phyloP scores from a whole-genome alignment of 257 asterid species.

The Nyctanthes arbortristis region DNA sequence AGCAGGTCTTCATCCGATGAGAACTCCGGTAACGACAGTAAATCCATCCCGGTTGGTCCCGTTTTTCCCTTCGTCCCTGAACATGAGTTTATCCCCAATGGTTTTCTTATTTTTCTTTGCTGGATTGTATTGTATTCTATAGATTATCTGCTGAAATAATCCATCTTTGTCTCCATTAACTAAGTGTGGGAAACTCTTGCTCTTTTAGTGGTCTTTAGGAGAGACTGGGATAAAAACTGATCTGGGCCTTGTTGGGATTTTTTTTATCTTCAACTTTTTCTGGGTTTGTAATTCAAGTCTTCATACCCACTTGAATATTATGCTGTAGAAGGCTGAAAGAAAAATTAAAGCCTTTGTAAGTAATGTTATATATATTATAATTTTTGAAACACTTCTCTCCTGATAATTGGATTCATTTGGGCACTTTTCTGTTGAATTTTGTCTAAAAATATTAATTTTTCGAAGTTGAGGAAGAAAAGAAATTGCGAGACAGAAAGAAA shows the following conservation, averaged over 20 bases:
- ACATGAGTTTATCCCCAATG: no score
- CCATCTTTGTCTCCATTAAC: slow-evolving; percentile 45
- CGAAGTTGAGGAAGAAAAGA: slow-evolving; percentile 34
- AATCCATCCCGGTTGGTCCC: no score
- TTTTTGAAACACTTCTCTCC: slow-evolving; percentile 26
- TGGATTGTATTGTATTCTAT: slow-evolving; percentile 59
- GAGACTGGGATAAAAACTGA: slow-evolving; percentile 39
- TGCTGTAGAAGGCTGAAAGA: slow-evolving; percentile 36
- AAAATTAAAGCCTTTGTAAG: slow-evolving; percentile 31
- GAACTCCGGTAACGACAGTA: no score
- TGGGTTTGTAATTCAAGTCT: slow-evolving; percentile 38
- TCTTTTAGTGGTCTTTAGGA: slow-evolving; percentile 59
- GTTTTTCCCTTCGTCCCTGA: no score
- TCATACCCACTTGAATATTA: slow-evolving; percentile 44
- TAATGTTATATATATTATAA: slow-evolving; percentile 30
- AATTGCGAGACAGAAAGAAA: slow-evolving; percentile 73
- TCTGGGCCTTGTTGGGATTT: slow-evolving; percentile 46
- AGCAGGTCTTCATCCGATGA: no score
- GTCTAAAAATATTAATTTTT: slow-evolving; percentile 26
- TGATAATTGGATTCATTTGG: slow-evolving; percentile 30
- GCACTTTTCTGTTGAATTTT: slow-evolving; percentile 31
- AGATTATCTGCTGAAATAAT: slow-evolving; percentile 36
- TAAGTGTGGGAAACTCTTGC: slow-evolving; percentile 35
- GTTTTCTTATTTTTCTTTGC: slow-evolving; percentile 46
- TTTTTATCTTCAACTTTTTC: slow-evolving; percentile 29